These are phyloP conservation scores for Haplosporangium sp. DNA, from an alignment of 371 early-diverging fungal genomes.

Conservation along the genomic window DNA sequence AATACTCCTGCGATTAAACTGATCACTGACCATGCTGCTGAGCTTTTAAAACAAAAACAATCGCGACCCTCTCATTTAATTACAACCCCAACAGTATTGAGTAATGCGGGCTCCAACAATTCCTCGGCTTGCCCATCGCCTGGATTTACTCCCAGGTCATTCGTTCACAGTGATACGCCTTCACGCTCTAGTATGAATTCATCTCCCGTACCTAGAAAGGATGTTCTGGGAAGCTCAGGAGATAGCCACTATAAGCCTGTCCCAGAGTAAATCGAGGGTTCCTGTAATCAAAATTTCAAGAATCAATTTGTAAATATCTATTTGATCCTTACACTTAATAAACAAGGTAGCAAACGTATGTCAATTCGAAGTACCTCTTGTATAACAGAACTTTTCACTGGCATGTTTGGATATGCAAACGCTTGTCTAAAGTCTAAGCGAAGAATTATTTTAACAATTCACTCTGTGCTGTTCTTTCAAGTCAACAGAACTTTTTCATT, in stretches of 20 bases:
- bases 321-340: too few species aligned
- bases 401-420: too few species aligned
- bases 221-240: slow-evolving; percentile 21
- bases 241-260: slow-evolving; percentile 46
- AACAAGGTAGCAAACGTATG: too few species aligned
- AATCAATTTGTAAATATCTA: too few species aligned
- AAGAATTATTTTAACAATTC: too few species aligned
- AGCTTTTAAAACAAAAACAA: slow-evolving; percentile 58
- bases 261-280: slow-evolving; percentile 29
- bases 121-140: slow-evolving; percentile 40
- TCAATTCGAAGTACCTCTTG: too few species aligned
- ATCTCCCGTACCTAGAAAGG: slow-evolving; percentile 40
- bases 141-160: slow-evolving; percentile 6
- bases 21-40: slow-evolving; percentile 72
- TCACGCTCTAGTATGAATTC: slow-evolving; percentile 26
- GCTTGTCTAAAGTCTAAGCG: too few species aligned
- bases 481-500: too few species aligned
- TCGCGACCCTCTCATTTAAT: slow-evolving; percentile 2
- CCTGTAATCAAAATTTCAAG: too few species aligned
- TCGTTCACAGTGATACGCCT: slow-evolving; percentile 9
- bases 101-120: slow-evolving; percentile 8
- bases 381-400: too few species aligned
- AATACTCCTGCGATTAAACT: slow-evolving; percentile 83
- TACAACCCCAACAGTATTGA: slow-evolving; percentile 16
- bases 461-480: too few species aligned